Evolutionary conservation across 1,139 yeast genomes (phyloP), one percentile per base, ranked within the genome.

Genomic region (Yamadazyma siamensis): DNA sequence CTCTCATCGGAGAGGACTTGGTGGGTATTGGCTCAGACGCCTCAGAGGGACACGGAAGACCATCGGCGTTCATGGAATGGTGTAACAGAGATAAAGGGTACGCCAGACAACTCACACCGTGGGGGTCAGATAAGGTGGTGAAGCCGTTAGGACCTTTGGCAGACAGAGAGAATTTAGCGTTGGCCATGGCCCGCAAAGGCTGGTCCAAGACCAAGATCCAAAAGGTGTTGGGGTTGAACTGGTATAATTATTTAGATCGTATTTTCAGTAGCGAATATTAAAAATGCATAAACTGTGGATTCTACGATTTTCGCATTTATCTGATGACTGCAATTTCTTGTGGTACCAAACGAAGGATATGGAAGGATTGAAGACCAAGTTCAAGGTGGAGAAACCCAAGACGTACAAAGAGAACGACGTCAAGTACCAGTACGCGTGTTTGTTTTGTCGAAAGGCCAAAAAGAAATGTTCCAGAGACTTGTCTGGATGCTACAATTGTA

Each of bases 401-500:
- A 15, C 15, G 5, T 30, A 32, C 17, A 25, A 26, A 7, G 15
- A 30, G 13, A 26, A 26, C 21, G 23, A 18, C 6, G 13, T n/a
- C 8, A 29, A 32, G 17, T 28, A 19, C 15, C 23, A 22, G 13
- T 26, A 21, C 11, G 28, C 39, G 4, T 47, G 50, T 35, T 21
- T 36, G 5, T 23, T 40, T 18, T 47, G 52, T 32, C 30, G 77
- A 30, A 52, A 60, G 27, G 49, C 71, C 27, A 73, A 74, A 51
- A 71, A 70, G 47, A 69, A 66, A 41, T 74, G 80, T 44, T 56
- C 71, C 3, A 65, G 67, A 39, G 57, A 60, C 13, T 35, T 53
- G 2, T 76, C 77, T 0, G 54, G 46, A n/a, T 73, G 80, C 39
- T 34, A 42, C 7, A 68, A 66, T 38, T 74, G 80, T 41, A 36